These are phyloP conservation scores for Reutealis trisperma DNA, from an alignment of 345 rosid species.

Conservation along the genomic window DNA sequence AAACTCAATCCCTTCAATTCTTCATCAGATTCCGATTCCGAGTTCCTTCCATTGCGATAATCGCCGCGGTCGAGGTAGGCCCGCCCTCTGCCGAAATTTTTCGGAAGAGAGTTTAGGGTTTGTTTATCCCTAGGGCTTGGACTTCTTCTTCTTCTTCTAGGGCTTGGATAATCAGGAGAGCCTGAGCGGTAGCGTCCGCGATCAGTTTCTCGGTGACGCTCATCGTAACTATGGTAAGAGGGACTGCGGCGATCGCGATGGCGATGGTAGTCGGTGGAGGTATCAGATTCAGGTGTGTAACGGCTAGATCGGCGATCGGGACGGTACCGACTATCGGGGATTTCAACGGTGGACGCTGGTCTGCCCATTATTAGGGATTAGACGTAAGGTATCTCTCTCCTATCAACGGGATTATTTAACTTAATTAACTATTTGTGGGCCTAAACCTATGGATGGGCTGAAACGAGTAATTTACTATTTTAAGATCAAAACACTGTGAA, in stretches of 20 bases:
- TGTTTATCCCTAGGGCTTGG: constrained; percentile 22
- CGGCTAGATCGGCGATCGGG: constrained; percentile 28
- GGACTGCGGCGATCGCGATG: constrained; percentile 25
- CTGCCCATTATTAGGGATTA: constrained; percentile 32
- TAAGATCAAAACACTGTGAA: too few relatives aligned
- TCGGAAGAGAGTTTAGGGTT: constrained; percentile 26
- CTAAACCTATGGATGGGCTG: too few relatives aligned
- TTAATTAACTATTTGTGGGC: too few relatives aligned
- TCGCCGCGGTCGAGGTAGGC: constrained; percentile 11
- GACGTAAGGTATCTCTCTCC: not conserved
- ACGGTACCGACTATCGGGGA: constrained; percentile 30
- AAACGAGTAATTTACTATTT: too few relatives aligned
- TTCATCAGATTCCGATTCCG: constrained; percentile 83
- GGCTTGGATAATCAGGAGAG: constrained; percentile 15
- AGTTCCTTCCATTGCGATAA: constrained; percentile 29
- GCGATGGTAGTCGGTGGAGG: constrained; percentile 21
- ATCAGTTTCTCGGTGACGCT: constrained; percentile 18
- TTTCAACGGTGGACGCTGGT: constrained; percentile 28
- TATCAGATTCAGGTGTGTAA: constrained; percentile 32
- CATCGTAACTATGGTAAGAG: constrained; percentile 35
- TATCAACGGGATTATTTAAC: too few relatives aligned
- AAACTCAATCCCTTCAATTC: constrained; percentile 74
- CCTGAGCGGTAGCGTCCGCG: constrained; percentile 20
- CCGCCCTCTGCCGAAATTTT: constrained; percentile 23
- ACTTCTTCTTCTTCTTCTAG: constrained; percentile 29